These are phyloP conservation scores for Sherardia arvensis DNA, from an alignment of 257 asterid genomes.

Conservation along the genomic window DNA sequence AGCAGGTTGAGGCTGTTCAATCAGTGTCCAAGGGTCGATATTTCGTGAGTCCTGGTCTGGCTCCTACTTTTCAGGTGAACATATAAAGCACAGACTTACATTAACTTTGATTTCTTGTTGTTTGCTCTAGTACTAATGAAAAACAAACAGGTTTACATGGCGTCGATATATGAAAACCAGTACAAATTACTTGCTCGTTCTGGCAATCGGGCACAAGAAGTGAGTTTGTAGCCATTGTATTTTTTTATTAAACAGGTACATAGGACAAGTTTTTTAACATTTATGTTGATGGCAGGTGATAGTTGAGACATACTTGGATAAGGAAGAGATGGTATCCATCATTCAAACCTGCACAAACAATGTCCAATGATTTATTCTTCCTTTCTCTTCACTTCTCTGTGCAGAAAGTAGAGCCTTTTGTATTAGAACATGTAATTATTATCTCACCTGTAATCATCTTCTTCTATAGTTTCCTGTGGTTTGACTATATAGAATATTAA, in stretches of 20 bases:
- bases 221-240: constrained; percentile 12
- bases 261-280: background rate
- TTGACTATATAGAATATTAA: too few relatives aligned
- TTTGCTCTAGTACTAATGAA: background rate
- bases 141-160: constrained; percentile 67
- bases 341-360: constrained; percentile 74
- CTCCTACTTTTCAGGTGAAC: constrained; percentile 83
- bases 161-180: constrained; percentile 70
- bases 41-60: constrained; percentile 91
- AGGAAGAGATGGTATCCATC: constrained; percentile 72
- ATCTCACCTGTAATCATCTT: background rate
- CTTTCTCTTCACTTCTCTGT: background rate
- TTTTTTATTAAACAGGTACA: background rate
- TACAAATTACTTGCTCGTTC: constrained; percentile 96
- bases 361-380: constrained; percentile 37
- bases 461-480: background rate
- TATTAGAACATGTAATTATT: constrained; percentile 1
- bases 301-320: constrained; percentile 56
- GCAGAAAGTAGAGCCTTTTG: background rate
- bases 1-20: constrained; percentile 59
- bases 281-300: constrained; percentile 41
- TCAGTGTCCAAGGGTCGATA: constrained; percentile 78
- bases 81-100: background rate
- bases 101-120: background rate
- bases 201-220: constrained; percentile 87